Evolutionary conservation across 495 filamentous ascomycete species (phyloP).

Genomic region (Neurospora sublineolata): DNA sequence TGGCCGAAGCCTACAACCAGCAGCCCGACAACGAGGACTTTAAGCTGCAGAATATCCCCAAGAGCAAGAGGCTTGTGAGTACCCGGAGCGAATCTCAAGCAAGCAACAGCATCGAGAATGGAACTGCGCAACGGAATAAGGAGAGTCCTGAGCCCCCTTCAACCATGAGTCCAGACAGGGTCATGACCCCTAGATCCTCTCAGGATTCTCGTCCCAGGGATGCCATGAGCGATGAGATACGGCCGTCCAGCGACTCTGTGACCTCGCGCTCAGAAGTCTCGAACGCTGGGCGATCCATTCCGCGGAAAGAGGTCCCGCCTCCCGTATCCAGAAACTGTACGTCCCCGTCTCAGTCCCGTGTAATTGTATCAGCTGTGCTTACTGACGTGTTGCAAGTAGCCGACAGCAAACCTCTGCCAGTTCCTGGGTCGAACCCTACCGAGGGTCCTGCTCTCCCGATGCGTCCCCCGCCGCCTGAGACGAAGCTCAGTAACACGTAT

Average conservation of each 20-base stretch:
- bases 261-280: conserved; percentile 13
- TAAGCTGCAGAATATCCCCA: conserved; percentile 65
- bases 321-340: conserved; percentile 25
- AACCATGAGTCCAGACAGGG: conserved; percentile 29
- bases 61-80: conserved; percentile 47
- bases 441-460: conserved; percentile 8
- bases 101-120: conserved; percentile 18
- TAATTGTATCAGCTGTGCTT: background rate
- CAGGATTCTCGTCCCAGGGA: conserved; percentile 37
- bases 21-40: conserved; percentile 43
- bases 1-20: background rate
- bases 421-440: conserved; percentile 4
- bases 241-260: conserved; percentile 31
- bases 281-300: conserved; percentile 27
- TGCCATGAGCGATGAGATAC: conserved; percentile 25
- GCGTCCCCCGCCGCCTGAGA: conserved; percentile 26
- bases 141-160: conserved; percentile 12
- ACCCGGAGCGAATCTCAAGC: conserved; percentile 58
- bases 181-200: conserved; percentile 34
- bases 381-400: conserved; percentile 10
- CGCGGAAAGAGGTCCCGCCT: conserved; percentile 37
- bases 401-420: conserved; percentile 29
- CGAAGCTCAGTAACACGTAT: conserved; percentile 44
- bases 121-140: conserved; percentile 19
- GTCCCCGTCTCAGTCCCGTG: background rate